Percentiles rank a stretch among this genome's conserved stretches.
Evolutionary conservation across 768 basidiomycete species (phyloP).

Genomic region (Xerocomus brunneocitrinus): DNA sequence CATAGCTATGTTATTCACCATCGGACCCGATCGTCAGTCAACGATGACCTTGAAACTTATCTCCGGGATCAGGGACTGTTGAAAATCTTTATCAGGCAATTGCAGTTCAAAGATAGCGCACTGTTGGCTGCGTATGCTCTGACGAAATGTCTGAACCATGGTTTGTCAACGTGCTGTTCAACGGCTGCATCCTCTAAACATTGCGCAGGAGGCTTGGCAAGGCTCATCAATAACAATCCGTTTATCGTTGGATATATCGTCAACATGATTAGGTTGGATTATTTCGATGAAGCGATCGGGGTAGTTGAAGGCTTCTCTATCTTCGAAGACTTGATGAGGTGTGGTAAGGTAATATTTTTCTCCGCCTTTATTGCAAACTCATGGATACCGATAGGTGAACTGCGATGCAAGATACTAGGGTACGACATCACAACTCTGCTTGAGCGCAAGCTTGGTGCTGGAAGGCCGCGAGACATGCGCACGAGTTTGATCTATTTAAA

Average conservation of each 20-base stretch:
- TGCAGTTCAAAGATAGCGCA: slow-evolving; percentile 11
- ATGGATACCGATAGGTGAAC: background rate
- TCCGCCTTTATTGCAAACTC: background rate
- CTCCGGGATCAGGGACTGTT: slow-evolving; percentile 1
- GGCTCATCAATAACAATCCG: slow-evolving; percentile 1
- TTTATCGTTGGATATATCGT: slow-evolving; percentile 15
- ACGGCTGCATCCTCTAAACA: background rate
- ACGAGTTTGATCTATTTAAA: slow-evolving; percentile 14
- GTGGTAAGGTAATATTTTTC: background rate
- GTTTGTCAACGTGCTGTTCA: background rate
- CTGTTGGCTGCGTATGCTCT: slow-evolving; percentile 15
- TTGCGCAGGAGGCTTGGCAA: background rate
- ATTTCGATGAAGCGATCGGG: slow-evolving; percentile 24
- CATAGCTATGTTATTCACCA: background rate
- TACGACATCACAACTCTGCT: slow-evolving; percentile 10
- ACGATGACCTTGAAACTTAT: slow-evolving; percentile 1
- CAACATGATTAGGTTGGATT: slow-evolving; percentile 22
- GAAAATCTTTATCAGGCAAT: slow-evolving; percentile 8
- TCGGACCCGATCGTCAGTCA: background rate
- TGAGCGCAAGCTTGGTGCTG: slow-evolving; percentile 10
- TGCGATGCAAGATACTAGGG: slow-evolving; percentile 3
- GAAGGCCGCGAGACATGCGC: slow-evolving; percentile 11
- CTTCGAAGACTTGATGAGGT: slow-evolving; percentile 11
- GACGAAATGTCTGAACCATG: slow-evolving; percentile 7
- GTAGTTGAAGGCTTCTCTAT: slow-evolving; percentile 17